phyloP scores from a whole-genome alignment of 164 flowering plant genomes.

The Magnolia changhungtana region DNA sequence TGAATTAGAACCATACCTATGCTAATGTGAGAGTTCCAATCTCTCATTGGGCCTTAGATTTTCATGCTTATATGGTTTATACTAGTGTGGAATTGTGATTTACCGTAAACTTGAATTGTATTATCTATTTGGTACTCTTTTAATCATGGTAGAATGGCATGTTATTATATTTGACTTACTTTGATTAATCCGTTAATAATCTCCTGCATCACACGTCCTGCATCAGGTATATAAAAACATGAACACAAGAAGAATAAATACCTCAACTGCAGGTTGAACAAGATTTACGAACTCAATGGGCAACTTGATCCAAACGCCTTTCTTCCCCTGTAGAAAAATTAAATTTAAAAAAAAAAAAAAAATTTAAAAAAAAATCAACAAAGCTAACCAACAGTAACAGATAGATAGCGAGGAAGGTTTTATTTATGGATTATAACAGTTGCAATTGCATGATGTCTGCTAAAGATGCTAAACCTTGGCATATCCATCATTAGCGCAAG shows the following conservation, averaged over 20 bases:
- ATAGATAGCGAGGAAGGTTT: not conserved
- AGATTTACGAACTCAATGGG: slow-evolving; percentile 41
- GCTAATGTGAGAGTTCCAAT: too few species aligned
- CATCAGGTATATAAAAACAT: not conserved
- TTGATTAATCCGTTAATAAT: too few species aligned
- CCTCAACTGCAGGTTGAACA: slow-evolving; percentile 41
- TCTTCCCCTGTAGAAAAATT: slow-evolving; percentile 33
- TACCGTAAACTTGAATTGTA: too few species aligned
- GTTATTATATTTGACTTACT: too few species aligned
- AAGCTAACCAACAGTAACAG: not conserved
- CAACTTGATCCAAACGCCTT: slow-evolving; percentile 45
- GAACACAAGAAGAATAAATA: not conserved
- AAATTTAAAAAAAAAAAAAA: too few species aligned
- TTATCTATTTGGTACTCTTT: too few species aligned
- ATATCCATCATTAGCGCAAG: not conserved
- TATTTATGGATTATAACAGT: not conserved
- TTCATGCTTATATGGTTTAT: too few species aligned
- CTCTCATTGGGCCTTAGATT: too few species aligned
- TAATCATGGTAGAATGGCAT: too few species aligned
- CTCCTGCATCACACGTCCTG: not conserved
- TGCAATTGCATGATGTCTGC: not conserved
- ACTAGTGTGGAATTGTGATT: too few species aligned
- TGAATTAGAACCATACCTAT: too few species aligned
- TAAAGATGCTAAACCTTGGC: not conserved
- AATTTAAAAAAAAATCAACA: not conserved